These are phyloP conservation scores for Pachysandra terminalis DNA, from an alignment of 164 flowering plant genomes.

Conservation along the genomic window DNA sequence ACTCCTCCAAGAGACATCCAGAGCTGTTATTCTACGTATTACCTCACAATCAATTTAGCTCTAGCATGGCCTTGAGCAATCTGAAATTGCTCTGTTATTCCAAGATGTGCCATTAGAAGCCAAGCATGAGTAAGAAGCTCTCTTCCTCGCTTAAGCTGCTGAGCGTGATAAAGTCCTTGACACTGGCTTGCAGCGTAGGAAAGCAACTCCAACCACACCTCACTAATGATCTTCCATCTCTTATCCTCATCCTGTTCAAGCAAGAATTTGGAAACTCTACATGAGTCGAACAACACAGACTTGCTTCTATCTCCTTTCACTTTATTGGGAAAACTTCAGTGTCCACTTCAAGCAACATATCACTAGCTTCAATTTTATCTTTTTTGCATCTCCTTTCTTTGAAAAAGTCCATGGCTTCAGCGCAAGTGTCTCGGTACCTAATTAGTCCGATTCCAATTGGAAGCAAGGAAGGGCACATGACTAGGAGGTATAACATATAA, in stretches of 20 bases:
- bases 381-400: neutral
- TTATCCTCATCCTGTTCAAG: neutral
- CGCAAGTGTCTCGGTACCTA: constrained; percentile 23
- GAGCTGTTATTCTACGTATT: too few relatives aligned
- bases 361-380: constrained; percentile 10
- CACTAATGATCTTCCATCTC: constrained; percentile 9
- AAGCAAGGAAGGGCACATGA: constrained; percentile 20
- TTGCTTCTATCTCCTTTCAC: constrained; percentile 28
- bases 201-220: constrained; percentile 17
- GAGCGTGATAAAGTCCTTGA: constrained; percentile 8
- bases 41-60: neutral
- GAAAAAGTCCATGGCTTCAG: constrained; percentile 23
- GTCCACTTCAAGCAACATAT: constrained; percentile 14
- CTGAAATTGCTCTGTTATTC: constrained; percentile 8
- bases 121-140: constrained; percentile 16
- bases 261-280: constrained; percentile 12
- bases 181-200: constrained; percentile 11
- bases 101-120: constrained; percentile 15
- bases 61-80: constrained; percentile 4
- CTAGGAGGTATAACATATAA: constrained; percentile 30
- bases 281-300: constrained; percentile 25
- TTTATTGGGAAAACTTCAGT: constrained; percentile 18
- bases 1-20: too few relatives aligned
- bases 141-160: constrained; percentile 11
- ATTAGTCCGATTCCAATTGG: constrained; percentile 27